Base-by-base conservation (phyloP, 805 yeast species). In the Kuraishia capsulata region DNA sequence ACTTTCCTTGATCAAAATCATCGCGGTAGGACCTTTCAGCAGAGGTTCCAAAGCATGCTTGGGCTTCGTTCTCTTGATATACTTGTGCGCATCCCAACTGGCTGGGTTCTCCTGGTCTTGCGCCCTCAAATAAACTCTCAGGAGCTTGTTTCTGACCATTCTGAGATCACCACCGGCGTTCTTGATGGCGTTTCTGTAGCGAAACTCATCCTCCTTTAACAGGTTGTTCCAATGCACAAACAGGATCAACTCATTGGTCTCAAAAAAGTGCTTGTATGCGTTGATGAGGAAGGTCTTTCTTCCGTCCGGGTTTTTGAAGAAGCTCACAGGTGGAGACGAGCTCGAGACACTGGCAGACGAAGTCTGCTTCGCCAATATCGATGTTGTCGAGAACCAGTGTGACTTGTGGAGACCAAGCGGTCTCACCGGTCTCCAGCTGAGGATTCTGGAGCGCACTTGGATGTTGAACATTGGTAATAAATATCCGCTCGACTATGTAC, bases 251-350 rank as follows among this genome's bases (percentile, higher is more conserved):
- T 85, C 78, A 56, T 77, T 76, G 21, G 61, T 65, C 41, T 79
- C 78, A 62, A 87, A 70, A 44, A 87, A 56, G 44, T 80, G 62
- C 43, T 85, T 75, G 67, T 90, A 90, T 47, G 73, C 66, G 59
- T 90, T 96, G 44, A 90, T 67, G 45, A 90, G 66, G 49, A 77
- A 88, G 0, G 97, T 88, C 64, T 90, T 90, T 63, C 97, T 77
- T 3, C 90, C 78, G 30, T 69, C 71, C 33, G 67, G 51, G 14
- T 76, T 76, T 56, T 89, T 89, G 39, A 71, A 28, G 17, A 11
- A 28, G 31, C 14, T 28, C 17, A 28, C 31, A 13, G 31, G 31
- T 13, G 63, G 8, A 89, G 26, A 8, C 26, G 26, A n/a, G n/a
- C n/a, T n/a, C n/a, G n/a, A n/a, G n/a, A n/a, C n/a, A n/a, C n/a